Percentiles rank a stretch among this genome's conserved stretches.
phyloP scores from a whole-genome alignment of 176 grass and related monocot genomes.

The Aegilops sharonensis region DNA sequence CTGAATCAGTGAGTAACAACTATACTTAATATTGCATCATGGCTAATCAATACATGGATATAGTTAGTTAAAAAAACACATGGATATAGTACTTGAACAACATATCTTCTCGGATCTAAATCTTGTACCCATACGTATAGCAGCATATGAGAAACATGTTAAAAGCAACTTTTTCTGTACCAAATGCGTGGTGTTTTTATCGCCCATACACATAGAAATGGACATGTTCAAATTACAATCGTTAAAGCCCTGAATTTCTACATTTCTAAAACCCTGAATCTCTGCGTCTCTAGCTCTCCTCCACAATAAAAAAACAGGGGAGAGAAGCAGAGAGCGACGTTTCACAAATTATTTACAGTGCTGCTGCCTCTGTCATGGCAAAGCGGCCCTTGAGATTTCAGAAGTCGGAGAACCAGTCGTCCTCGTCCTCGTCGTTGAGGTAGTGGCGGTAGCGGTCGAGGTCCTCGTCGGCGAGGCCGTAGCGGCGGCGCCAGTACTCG shows the following conservation, averaged over 20 bases:
- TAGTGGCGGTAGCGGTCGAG: background rate
- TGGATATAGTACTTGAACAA: no score
- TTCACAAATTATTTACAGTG: background rate
- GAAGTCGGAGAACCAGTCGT: background rate
- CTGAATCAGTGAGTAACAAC: no score
- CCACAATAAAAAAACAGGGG: background rate
- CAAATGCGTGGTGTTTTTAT: no score
- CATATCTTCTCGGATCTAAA: no score
- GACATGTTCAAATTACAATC: background rate
- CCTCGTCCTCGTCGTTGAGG: background rate
- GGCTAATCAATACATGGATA: no score
- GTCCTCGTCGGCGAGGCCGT: slow-evolving; percentile 3
- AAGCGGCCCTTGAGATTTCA: background rate
- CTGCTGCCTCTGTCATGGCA: background rate
- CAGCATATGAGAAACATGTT: no score
- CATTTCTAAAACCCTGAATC: background rate
- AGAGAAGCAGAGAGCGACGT: background rate
- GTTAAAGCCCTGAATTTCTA: no score
- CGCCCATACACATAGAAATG: background rate
- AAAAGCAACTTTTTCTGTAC: no score
- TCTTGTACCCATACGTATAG: no score
- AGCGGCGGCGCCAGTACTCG: slow-evolving; percentile 36
- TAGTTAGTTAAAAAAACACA: no score
- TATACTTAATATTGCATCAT: no score
- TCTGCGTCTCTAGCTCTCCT: background rate